phyloP scores from a whole-genome alignment of 1,139 yeast species.

The Taphrina wiesneri region DNA sequence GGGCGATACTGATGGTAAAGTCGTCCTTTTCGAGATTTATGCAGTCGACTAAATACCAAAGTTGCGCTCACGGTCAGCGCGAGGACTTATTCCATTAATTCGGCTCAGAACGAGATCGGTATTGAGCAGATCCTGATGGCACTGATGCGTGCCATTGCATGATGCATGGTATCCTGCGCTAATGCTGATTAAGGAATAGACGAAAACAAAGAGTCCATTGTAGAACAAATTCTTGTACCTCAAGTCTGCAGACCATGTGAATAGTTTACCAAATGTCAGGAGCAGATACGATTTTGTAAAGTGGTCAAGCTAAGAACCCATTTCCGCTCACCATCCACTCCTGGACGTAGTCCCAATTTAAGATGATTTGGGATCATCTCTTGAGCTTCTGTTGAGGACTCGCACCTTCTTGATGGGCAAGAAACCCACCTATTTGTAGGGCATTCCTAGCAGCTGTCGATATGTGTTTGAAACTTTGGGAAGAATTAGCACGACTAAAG shows the following conservation, averaged over 20 bases:
- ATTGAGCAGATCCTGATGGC: constrained; percentile 1
- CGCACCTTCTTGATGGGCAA: constrained; percentile 18
- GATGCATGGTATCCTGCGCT: too few species aligned
- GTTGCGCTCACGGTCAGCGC: not conserved
- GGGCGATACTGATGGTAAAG: not conserved
- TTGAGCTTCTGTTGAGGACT: constrained; percentile 41
- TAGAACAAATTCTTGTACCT: not conserved
- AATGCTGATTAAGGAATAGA: too few species aligned
- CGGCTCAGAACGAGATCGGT: constrained; percentile 1
- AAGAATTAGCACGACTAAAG: not conserved
- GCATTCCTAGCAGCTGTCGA: constrained; percentile 87
- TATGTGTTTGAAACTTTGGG: constrained; percentile 69
- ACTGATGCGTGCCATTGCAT: not conserved
- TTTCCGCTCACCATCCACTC: too few species aligned
- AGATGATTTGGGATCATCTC: not conserved
- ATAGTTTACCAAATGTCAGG: too few species aligned
- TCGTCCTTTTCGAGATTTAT: not conserved
- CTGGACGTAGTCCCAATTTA: too few species aligned
- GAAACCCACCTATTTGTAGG: constrained; percentile 62
- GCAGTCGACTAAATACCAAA: not conserved
- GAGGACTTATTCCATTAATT: not conserved
- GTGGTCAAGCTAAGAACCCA: too few species aligned
- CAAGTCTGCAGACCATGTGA: too few species aligned
- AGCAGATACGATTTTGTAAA: too few species aligned
- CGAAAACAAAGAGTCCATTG: too few species aligned